Base-by-base conservation (phyloP, 768 basidiomycete species). In the Tricholoma sp. region DNA sequence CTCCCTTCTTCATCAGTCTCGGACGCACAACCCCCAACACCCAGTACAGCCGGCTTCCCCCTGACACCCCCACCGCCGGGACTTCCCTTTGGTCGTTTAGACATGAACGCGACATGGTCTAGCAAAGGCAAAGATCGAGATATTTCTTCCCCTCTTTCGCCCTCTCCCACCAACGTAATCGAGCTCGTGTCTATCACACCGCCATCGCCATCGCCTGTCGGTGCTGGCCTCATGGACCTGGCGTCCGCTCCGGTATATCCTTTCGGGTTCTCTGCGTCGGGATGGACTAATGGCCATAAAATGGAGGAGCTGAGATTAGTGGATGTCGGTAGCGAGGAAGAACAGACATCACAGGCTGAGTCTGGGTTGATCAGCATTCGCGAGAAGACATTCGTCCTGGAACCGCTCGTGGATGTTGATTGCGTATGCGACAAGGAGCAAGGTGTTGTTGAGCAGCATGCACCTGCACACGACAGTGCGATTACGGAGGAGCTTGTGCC, bases 271-370 rank as follows among this genome's bases (percentile, higher is more conserved):
- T 10, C 45, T 47, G 28, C 20, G 1, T 1, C 24, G 11, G 28
- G 4, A 15, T 45, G 47, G 47, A 8, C 6, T 3, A 15, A 8
- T 6, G 47, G 31, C 28, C 13, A 3, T 5, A 28, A 45, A 24
- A 18, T 5, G 7, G 17, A 31, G 36, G 33, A 37, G 4, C 32
- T 31, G 20, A 45, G 54, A 1, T 57, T 60, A 28, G 55, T 60
- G 11, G 58, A 61, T 39, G 28, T 58, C 17, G 39, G 49, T 28
- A 33, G 47, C 2, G 53, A 57, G 18, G 57, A 39, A 11, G 44
- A 53, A 7, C 20, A 47, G 10, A 20, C 24, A 9, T 10, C 3
- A 10, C 28, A 29, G 13, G n/a, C 13, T 10, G 45, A 47, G 45
- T 29, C 34, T 18, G 34, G 41, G 6, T 11, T 28, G 31, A 15